These are phyloP conservation scores for Aspergillus oerlinghausenensis DNA, from an alignment of 2,329 filamentous ascomycete species.

Conservation along the genomic window DNA sequence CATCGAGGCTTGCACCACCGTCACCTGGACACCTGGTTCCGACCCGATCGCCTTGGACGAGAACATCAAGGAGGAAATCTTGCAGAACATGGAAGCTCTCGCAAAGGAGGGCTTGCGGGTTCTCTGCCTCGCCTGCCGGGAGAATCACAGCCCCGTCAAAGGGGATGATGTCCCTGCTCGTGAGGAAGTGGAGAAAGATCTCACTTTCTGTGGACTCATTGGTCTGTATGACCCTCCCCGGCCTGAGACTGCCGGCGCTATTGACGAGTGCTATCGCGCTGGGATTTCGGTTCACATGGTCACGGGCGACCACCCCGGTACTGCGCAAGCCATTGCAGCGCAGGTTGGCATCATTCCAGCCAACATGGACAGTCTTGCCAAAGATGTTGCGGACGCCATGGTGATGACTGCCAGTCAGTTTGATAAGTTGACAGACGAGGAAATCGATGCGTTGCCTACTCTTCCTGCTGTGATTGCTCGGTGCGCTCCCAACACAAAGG, in stretches of 20 bases:
- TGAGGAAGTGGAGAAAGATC: slow-evolving; percentile 58
- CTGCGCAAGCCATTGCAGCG: slow-evolving; percentile 70
- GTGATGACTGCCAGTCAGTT: slow-evolving; percentile 75
- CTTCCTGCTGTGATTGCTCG: slow-evolving; percentile 56
- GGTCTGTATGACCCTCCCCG: slow-evolving; percentile 85
- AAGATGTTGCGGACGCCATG: slow-evolving; percentile 61
- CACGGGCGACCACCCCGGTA: slow-evolving; percentile 76
- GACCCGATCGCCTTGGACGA: slow-evolving; percentile 47
- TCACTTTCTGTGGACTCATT: slow-evolving; percentile 74
- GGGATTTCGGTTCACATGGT: slow-evolving; percentile 81
- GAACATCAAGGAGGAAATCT: slow-evolving; percentile 51
- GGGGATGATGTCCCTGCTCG: slow-evolving; percentile 41
- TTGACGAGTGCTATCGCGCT: slow-evolving; percentile 64
- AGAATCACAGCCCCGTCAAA: slow-evolving; percentile 10
- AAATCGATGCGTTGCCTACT: slow-evolving; percentile 60
- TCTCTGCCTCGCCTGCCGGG: slow-evolving; percentile 56
- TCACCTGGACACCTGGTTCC: slow-evolving; percentile 41
- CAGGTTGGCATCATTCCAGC: slow-evolving; percentile 72
- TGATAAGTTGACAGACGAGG: slow-evolving; percentile 67
- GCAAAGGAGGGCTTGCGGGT: slow-evolving; percentile 65
- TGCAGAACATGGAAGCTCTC: slow-evolving; percentile 65
- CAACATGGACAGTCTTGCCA: slow-evolving; percentile 56
- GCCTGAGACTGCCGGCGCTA: slow-evolving; percentile 69
- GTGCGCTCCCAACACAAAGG: slow-evolving; percentile 62
- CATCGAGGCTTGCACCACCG: slow-evolving; percentile 56